phyloP scores from a whole-genome alignment of 192 early-diverging fungal genomes.

The Entomortierella beljakovae region DNA sequence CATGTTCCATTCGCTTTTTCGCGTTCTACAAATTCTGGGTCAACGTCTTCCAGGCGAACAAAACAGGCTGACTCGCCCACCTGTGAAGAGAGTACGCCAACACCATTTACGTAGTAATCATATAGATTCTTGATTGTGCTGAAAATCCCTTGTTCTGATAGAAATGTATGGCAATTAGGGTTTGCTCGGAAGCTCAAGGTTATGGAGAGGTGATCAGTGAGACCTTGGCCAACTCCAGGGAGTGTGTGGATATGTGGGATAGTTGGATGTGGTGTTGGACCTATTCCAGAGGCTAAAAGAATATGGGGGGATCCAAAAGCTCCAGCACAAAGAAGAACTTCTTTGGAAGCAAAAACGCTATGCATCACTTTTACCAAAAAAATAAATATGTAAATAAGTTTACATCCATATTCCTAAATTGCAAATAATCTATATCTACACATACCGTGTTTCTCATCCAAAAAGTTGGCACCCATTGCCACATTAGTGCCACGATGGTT shows the following conservation, averaged over 20 bases:
- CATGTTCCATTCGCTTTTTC: conserved; percentile 51
- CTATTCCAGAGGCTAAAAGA: conserved; percentile 57
- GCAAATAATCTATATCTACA: too few species aligned
- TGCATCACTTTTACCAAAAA: conserved; percentile 19
- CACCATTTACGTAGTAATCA: conserved; percentile 27
- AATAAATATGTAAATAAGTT: neutral
- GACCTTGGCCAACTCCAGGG: conserved; percentile 50
- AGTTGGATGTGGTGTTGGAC: conserved; percentile 29
- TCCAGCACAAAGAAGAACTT: conserved; percentile 59
- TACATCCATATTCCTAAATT: too few species aligned
- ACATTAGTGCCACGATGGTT: too few species aligned
- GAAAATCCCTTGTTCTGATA: neutral
- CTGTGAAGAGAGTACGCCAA: conserved; percentile 16
- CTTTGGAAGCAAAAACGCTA: conserved; percentile 34
- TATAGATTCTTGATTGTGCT: conserved; percentile 13
- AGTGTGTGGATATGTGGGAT: conserved; percentile 52
- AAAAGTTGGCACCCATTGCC: too few species aligned
- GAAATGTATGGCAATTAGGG: neutral
- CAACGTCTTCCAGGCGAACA: conserved; percentile 39
- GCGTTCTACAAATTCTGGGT: conserved; percentile 45
- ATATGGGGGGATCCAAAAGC: conserved; percentile 54
- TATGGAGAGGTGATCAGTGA: conserved; percentile 53
- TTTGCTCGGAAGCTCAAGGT: conserved; percentile 26
- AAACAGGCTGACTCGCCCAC: conserved; percentile 20
- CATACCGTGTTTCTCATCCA: too few species aligned